phyloP scores from a whole-genome alignment of 1,284 basidiomycete species.

The Ustilago trichophora region DNA sequence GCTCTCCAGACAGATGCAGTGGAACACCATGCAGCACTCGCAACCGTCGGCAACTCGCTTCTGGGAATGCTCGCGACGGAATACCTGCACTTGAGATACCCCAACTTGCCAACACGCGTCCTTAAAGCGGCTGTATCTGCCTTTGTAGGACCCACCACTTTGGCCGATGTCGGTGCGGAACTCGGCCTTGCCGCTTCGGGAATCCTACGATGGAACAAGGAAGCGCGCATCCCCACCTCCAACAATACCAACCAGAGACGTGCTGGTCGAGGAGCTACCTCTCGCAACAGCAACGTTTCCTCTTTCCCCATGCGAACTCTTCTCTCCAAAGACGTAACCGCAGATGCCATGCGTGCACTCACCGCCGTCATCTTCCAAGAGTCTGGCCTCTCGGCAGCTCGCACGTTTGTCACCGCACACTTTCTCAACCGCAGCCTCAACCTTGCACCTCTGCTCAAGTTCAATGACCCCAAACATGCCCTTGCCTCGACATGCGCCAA shows the following conservation, averaged over 20 bases:
- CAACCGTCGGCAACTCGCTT: conserved; percentile 84
- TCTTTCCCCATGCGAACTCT: conserved; percentile 21
- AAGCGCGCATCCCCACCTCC: conserved; percentile 61
- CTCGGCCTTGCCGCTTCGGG: conserved; percentile 65
- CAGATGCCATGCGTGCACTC: conserved; percentile 69
- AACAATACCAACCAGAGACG: conserved; percentile 17
- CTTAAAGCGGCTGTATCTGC: conserved; percentile 89
- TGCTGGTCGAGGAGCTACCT: conserved; percentile 5
- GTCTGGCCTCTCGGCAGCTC: conserved; percentile 54
- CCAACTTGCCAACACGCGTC: conserved; percentile 88
- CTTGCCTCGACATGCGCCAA: conserved; percentile 64
- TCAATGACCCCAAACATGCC: conserved; percentile 69
- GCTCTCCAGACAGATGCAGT: neutral
- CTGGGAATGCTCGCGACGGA: conserved; percentile 91
- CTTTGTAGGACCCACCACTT: conserved; percentile 85
- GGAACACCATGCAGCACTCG: conserved; percentile 79
- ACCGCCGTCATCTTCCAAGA: conserved; percentile 71
- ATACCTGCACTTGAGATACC: conserved; percentile 82
- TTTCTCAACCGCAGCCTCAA: conserved; percentile 68
- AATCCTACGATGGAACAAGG: conserved; percentile 68
- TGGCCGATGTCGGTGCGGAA: conserved; percentile 80
- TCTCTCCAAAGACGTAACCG: conserved; percentile 58
- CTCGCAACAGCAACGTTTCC: neutral
- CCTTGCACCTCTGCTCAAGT: conserved; percentile 83
- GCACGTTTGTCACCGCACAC: conserved; percentile 48